Evolutionary conservation across 2,329 filamentous ascomycete genomes (phyloP).

Genomic region (Trichophyton benhamiae): DNA sequence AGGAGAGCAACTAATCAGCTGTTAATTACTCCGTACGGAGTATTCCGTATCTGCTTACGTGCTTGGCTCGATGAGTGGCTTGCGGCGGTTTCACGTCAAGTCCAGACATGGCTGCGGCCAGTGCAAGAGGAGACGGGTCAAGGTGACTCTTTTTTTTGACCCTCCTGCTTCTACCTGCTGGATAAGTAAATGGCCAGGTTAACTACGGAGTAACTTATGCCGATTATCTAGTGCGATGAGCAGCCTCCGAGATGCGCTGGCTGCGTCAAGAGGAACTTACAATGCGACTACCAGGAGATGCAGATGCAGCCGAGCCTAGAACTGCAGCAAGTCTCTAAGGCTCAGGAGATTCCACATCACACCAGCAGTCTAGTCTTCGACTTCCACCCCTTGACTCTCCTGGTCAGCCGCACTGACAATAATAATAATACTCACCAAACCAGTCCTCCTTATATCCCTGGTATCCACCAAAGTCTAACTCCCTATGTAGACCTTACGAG

Average conservation of each 20-base stretch:
- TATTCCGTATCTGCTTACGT: too few relatives aligned
- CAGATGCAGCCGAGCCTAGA: too few relatives aligned
- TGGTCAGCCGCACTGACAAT: too few relatives aligned
- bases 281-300: constrained; percentile 14
- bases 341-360: too few relatives aligned
- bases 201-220: too few relatives aligned
- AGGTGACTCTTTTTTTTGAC: constrained; percentile 15
- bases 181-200: too few relatives aligned
- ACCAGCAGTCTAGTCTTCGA: not conserved
- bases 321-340: too few relatives aligned
- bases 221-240: constrained; percentile 15
- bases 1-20: too few relatives aligned
- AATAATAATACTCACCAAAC: too few relatives aligned
- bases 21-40: too few relatives aligned
- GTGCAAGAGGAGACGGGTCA: constrained; percentile 24
- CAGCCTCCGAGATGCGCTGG: constrained; percentile 14
- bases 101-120: constrained; percentile 22
- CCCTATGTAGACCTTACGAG: constrained; percentile 16
- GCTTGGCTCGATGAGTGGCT: not conserved
- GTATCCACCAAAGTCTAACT: too few relatives aligned
- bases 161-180: not conserved
- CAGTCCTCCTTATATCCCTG: too few relatives aligned
- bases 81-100: constrained; percentile 22
- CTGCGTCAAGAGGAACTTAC: constrained; percentile 16
- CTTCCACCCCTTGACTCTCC: not conserved